Evolutionary conservation across 2,329 filamentous ascomycete genomes (phyloP).

Genomic region (Fusarium subglutinans): DNA sequence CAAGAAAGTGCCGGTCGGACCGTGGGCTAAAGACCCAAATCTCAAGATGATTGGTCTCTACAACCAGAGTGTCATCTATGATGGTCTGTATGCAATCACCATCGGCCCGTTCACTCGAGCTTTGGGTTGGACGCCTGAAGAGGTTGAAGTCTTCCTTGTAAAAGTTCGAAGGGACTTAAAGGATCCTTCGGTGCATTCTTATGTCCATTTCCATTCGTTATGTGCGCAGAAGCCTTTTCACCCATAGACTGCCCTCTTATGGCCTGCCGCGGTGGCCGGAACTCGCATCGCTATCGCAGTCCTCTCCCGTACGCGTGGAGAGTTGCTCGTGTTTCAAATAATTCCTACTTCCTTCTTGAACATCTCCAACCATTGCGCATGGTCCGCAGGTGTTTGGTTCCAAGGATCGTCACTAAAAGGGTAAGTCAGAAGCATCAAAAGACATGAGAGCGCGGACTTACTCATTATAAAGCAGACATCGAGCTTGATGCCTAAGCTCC

Average conservation of each 20-base stretch:
- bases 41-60: conserved; percentile 57
- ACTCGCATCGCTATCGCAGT: too few species aligned
- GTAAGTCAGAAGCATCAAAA: not conserved
- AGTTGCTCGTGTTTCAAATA: not conserved
- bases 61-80: conserved; percentile 41
- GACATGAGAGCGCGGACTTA: not conserved
- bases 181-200: conserved; percentile 35
- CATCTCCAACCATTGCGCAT: conserved; percentile 64
- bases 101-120: conserved; percentile 49
- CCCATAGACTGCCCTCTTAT: not conserved
- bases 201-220: conserved; percentile 30
- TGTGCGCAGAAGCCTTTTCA: conserved; percentile 18
- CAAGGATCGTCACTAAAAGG: conserved; percentile 62
- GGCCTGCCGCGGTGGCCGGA: too few species aligned
- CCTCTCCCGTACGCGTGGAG: too few species aligned
- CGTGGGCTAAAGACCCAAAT: conserved; percentile 58
- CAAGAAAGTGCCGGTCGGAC: conserved; percentile 57
- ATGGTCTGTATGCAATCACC: conserved; percentile 46
- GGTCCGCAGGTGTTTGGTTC: conserved; percentile 67
- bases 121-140: conserved; percentile 46
- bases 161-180: conserved; percentile 47
- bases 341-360: conserved; percentile 65
- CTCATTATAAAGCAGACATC: conserved; percentile 48
- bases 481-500: conserved; percentile 48
- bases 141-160: conserved; percentile 48